phyloP scores from a whole-genome alignment of 345 rosid species.

The Mallotus nudiflorus region DNA sequence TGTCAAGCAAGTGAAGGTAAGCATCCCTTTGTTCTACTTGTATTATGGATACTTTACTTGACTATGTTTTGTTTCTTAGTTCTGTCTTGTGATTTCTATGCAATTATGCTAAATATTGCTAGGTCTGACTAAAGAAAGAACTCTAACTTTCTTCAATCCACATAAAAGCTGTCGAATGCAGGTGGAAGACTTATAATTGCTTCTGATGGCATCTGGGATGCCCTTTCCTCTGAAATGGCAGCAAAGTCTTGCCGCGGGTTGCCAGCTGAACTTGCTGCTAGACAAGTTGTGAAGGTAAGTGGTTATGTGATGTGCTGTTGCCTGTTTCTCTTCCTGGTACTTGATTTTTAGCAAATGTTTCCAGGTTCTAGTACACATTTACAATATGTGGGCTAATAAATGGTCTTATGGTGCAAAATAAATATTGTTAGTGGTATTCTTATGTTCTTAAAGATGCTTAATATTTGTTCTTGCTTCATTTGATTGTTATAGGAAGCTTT shows the following conservation, averaged over 20 bases:
- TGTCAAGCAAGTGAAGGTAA: constrained; percentile 93
- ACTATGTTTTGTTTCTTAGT: neutral
- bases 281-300: constrained; percentile 85
- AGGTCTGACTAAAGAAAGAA: neutral
- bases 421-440: neutral
- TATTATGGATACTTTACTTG: neutral
- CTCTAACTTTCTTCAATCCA: constrained; percentile 21
- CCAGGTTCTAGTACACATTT: neutral
- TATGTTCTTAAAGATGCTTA: neutral
- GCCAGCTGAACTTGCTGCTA: constrained; percentile 87
- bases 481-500: constrained; percentile 65
- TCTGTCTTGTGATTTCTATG: neutral
- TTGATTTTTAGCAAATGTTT: neutral
- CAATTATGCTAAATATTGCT: constrained; percentile 8
- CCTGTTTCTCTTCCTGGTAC: neutral
- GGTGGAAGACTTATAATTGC: constrained; percentile 94
- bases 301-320: neutral
- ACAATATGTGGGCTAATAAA: neutral
- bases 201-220: constrained; percentile 95
- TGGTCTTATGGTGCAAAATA: neutral
- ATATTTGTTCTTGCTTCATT: neutral
- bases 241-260: constrained; percentile 77
- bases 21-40: neutral
- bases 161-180: constrained; percentile 60
- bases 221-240: constrained; percentile 70